Evolutionary conservation across 2,329 filamentous ascomycete genomes (phyloP).

Genomic region (Aureobasidium pullulans): DNA sequence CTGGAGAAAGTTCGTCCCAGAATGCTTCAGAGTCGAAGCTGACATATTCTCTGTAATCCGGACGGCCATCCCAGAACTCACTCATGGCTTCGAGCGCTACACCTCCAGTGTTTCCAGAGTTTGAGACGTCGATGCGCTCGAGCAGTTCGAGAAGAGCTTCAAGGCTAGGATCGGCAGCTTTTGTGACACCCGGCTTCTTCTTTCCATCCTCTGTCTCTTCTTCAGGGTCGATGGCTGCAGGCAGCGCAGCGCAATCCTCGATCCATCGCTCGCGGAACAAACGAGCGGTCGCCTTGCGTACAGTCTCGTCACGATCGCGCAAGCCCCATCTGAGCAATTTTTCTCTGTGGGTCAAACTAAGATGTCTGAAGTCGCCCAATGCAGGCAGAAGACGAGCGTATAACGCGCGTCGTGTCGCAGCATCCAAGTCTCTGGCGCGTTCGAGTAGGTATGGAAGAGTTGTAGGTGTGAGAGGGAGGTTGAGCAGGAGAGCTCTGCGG

Average conservation of each 20-base stretch:
- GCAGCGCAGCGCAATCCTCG: slow-evolving; percentile 75
- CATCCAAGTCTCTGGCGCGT: slow-evolving; percentile 80
- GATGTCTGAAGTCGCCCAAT: slow-evolving; percentile 85
- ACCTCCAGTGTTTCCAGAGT: slow-evolving; percentile 81
- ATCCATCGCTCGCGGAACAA: slow-evolving; percentile 97
- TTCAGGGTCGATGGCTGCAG: slow-evolving; percentile 49
- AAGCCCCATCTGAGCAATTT: slow-evolving; percentile 93
- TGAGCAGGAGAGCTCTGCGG: slow-evolving; percentile 76
- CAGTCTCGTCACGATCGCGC: slow-evolving; percentile 86
- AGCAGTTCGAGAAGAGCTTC: slow-evolving; percentile 84
- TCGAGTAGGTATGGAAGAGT: slow-evolving; percentile 86
- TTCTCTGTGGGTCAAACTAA: slow-evolving; percentile 89
- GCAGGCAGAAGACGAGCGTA: slow-evolving; percentile 83
- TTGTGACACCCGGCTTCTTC: slow-evolving; percentile 32
- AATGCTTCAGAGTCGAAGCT: slow-evolving; percentile 62
- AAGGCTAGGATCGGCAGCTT: slow-evolving; percentile 58
- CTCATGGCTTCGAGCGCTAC: slow-evolving; percentile 91
- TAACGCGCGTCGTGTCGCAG: slow-evolving; percentile 72
- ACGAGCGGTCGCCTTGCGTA: slow-evolving; percentile 82
- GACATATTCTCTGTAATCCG: slow-evolving; percentile 69
- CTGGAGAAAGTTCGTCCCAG: slow-evolving; percentile 74
- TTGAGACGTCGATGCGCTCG: slow-evolving; percentile 88
- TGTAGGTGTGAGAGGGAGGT: slow-evolving; percentile 75
- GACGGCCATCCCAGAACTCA: slow-evolving; percentile 89
- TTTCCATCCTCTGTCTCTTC: slow-evolving; percentile 46